Evolutionary conservation across 768 basidiomycete species (phyloP).

Genomic region (Kwoniella europaea): DNA sequence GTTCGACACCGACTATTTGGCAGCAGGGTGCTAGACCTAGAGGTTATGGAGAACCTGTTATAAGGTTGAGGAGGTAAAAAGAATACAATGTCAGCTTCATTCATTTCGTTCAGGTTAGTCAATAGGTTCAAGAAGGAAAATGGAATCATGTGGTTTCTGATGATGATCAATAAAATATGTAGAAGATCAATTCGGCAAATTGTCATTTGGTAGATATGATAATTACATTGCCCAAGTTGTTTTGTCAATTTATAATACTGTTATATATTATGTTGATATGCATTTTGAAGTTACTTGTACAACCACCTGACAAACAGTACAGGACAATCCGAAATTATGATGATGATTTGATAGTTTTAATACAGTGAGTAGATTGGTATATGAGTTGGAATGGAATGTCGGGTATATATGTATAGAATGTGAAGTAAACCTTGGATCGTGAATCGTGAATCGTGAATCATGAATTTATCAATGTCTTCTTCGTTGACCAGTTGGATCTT

Average conservation of each 20-base stretch:
- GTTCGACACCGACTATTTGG: conserved; percentile 47
- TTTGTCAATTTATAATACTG: neutral
- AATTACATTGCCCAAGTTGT: neutral
- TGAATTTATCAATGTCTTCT: conserved; percentile 25
- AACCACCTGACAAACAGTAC: neutral
- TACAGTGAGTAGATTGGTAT: no score
- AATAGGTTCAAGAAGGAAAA: neutral
- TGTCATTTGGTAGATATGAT: neutral
- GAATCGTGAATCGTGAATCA: no score
- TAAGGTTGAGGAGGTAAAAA: conserved; percentile 27
- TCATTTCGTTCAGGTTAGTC: neutral
- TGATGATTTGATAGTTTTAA: no score
- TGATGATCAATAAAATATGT: no score
- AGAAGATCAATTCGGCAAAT: neutral
- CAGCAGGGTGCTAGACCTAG: conserved; percentile 46
- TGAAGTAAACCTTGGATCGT: no score
- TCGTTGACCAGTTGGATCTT: conserved; percentile 41
- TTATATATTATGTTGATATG: neutral
- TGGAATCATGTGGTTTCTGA: no score
- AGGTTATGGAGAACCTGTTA: conserved; percentile 50
- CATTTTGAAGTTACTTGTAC: conserved; percentile 5
- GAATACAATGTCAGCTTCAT: neutral
- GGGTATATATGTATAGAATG: no score
- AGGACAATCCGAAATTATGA: neutral
- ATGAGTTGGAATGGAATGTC: no score